A percentile compares a stretch with the other conserved stretches of the same genome.
Conservation (phyloP, 257 asterid species). For the Oldenlandia corymbosa region DNA sequence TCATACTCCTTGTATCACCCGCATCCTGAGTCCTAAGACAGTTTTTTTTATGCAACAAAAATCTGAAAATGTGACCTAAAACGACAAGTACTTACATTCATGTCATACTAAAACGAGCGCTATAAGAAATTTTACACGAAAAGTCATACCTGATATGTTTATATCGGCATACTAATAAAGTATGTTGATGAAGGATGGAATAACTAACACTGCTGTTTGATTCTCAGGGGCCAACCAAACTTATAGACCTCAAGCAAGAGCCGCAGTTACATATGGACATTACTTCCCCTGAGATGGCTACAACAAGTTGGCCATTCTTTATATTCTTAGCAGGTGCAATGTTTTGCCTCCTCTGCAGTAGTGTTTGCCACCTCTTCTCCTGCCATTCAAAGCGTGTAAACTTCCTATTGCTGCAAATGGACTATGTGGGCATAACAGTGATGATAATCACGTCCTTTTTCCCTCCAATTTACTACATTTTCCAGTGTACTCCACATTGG, state of each 20-base stretch:
- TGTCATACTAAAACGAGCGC: no score
- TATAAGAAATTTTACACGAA: no score
- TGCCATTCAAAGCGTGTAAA: slow-evolving; percentile 70
- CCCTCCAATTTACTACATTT: slow-evolving; percentile 93
- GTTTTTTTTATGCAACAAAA: no score
- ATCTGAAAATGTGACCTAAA: no score
- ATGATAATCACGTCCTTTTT: slow-evolving; percentile 96
- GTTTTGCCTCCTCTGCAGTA: slow-evolving; percentile 92
- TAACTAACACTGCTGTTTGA: neutral
- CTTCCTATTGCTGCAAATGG: slow-evolving; percentile 58
- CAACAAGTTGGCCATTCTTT: slow-evolving; percentile 79
- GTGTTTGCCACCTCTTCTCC: slow-evolving; percentile 75
- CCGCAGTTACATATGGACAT: slow-evolving; percentile 26
- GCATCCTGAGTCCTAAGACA: no score
- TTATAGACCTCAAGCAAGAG: slow-evolving; percentile 53
- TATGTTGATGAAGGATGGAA: neutral
- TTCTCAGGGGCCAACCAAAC: slow-evolving; percentile 50
- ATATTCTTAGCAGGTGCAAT: slow-evolving; percentile 71
- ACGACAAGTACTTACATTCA: no score
- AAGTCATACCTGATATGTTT: no score
- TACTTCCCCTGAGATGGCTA: slow-evolving; percentile 23
- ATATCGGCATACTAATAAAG: no score
- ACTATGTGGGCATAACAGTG: slow-evolving; percentile 79
- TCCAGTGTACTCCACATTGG: slow-evolving; percentile 79
- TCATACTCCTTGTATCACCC: no score